Percentiles rank a stretch among this genome's conserved stretches.
Conservation (phyloP, 1,284 basidiomycete genomes). For the Schizopora paradoxa region DNA sequence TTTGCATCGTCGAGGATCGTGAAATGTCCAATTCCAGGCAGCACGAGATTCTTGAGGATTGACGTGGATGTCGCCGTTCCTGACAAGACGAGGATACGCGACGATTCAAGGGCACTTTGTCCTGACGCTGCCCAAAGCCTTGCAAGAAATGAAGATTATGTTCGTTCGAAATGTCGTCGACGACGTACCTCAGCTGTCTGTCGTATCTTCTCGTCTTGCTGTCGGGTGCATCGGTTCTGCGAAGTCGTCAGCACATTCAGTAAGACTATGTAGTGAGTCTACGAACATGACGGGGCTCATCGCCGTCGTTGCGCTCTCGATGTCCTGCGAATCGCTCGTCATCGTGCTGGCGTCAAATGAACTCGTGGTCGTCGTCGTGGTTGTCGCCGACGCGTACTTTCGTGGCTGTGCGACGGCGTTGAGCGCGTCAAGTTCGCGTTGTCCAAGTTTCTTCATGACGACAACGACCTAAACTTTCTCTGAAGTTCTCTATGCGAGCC, state of each 20-base stretch:
- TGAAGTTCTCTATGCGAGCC: too few relatives aligned
- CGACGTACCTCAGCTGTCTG: slow-evolving; percentile 76
- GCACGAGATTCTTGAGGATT: slow-evolving; percentile 90
- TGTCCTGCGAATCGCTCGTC: slow-evolving; percentile 39
- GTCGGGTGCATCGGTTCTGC: slow-evolving; percentile 55
- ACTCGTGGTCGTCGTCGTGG: not conserved
- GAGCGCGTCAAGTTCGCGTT: too few relatives aligned
- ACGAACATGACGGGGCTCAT: slow-evolving; percentile 29
- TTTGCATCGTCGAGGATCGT: slow-evolving; percentile 72
- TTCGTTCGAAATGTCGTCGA: not conserved
- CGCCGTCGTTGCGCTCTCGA: slow-evolving; percentile 45
- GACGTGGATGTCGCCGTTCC: slow-evolving; percentile 79
- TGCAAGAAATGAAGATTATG: not conserved
- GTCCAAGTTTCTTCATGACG: too few relatives aligned
- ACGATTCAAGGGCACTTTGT: slow-evolving; percentile 85
- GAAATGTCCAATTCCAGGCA: slow-evolving; percentile 91
- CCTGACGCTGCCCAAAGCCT: slow-evolving; percentile 95
- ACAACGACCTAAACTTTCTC: too few relatives aligned
- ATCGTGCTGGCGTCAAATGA: not conserved
- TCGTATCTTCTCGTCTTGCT: slow-evolving; percentile 87
- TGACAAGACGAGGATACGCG: slow-evolving; percentile 78
- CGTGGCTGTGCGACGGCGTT: too few relatives aligned
- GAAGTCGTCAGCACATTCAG: too few relatives aligned
- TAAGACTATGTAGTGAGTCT: too few relatives aligned
- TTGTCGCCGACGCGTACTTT: slow-evolving; percentile 1